Conservation (phyloP, 2,329 filamentous ascomycete species). For the Sporothrix phasma region DNA sequence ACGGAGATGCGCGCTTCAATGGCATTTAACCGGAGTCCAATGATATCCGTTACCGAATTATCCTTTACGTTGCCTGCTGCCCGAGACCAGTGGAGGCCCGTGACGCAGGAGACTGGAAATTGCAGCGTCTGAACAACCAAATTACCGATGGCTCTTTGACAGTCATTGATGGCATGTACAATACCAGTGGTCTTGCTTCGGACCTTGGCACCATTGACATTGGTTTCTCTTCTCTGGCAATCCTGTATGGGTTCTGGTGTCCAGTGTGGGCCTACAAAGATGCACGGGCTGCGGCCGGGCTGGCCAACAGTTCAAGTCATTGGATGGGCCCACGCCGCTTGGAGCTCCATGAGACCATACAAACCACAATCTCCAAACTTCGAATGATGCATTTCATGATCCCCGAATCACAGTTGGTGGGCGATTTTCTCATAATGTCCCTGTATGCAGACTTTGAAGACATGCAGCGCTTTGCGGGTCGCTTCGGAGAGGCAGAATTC, state of each 20-base stretch:
- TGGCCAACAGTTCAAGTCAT: neutral
- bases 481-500: neutral
- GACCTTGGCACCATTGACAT: neutral
- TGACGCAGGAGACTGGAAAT: neutral
- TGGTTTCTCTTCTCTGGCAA: neutral
- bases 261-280: neutral
- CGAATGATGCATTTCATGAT: neutral
- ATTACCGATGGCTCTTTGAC: neutral
- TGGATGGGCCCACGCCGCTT: neutral
- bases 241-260: neutral
- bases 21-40: neutral
- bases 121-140: neutral
- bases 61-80: neutral
- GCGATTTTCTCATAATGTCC: neutral
- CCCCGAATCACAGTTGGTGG: neutral
- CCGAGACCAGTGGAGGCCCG: neutral
- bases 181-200: neutral
- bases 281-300: neutral
- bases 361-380: neutral
- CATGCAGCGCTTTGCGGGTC: neutral
- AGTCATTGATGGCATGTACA: neutral
- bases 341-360: neutral
- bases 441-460: neutral
- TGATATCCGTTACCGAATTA: neutral
- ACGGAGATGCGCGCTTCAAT: neutral